Evolutionary conservation across 2,329 filamentous ascomycete genomes (phyloP), one percentile per base, ranked within the genome.

Genomic region (Fusarium papillatum): DNA sequence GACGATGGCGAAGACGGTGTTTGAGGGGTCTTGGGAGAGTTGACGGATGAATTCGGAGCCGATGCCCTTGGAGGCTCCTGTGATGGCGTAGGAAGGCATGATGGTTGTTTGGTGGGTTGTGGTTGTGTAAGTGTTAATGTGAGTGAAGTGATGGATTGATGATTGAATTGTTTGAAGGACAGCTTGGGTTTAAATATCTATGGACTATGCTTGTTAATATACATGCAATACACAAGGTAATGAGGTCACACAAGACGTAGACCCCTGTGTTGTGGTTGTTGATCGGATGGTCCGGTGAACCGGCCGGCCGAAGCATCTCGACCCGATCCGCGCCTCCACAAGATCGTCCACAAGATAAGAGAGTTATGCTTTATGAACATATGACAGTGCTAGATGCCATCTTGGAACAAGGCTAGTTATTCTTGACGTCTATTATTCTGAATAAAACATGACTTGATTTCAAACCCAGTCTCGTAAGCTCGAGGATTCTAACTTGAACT

Each of bases 21-120:
- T 64, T 48, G 62, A 64, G 7, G 43, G 22, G 13, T 50, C 24
- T 53, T 64, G 62, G 29, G 62, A 64, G 10, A 80, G 74, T 22
- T 79, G 74, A n/a, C 64, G 55, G 24, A 69, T 65, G 36, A 78
- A 78, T 34, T 64, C 77, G 6, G 77, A 72, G 17, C 79, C 79
- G 17, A 80, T 73, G 24, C 78, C 79, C 7, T 77, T 76, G 48
- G 72, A 75, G 31, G 71, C 70, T 39, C 79, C 77, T 7, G 79
- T 79, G 29, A 80, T 69, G 14, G 72, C 36, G 55, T 75, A 75
- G 4, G 73, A 77, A 69, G 73, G 68, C 73, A 75, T 77, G 31
- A 66, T 39, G 24, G n/a, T 43, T 36, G 29, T 7, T 60, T 29
- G 46, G 46, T 39, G 22, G 31, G 38, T 41, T 34, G 34, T 34